Evolutionary conservation across 305 asterid genomes (phyloP), one percentile per base, ranked within the genome.

Genomic region (Coffea humblotiana): DNA sequence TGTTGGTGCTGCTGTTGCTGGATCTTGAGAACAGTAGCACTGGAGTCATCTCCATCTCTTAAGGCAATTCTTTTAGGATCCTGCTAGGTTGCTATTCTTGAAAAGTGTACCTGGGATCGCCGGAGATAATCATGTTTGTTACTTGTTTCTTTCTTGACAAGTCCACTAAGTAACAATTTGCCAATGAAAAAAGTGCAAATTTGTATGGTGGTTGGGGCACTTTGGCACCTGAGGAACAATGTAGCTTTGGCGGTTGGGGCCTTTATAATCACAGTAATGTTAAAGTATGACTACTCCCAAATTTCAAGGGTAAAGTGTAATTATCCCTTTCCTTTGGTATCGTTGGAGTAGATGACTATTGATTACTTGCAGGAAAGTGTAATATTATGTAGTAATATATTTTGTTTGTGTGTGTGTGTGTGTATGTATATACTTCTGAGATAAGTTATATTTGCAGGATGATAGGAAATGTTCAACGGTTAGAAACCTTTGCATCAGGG

Each of bases 11-110:
- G 90, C 88, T 82, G 88, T 91, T 49, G 90, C 96, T 81, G 96
- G 72, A 89, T 88, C 83, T 79, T 96, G 51, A 87, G 81, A 82
- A 78, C 83, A 40, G 91, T 97, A 81, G 97, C 94, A 49, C 70
- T 91, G 84, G 92, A 89, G 80, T 83, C 97, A 49, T 92, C 98
- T 78, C 89, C 97, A 11, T 83, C 74, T 84, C 92, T 94, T 67
- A 87, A 87, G 98, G 99, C 94, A 83, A 69, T 65, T 32, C 6
- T 83, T 74, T 78, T 72, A 11, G 25, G 48, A 72, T 21, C 12
- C 8, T 5, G 23, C 8, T 72, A 27, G 14, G 66, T 12, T 51
- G 65, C 11, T 72, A 72, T 25, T 61, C 37, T 4, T 63, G 43
- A 54, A 49, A 14, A 25, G n/a, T 1, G 11, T 13, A 21, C 13